Conservation (phyloP, 164 flowering plant species). For the Nymphaea colorata region DNA sequence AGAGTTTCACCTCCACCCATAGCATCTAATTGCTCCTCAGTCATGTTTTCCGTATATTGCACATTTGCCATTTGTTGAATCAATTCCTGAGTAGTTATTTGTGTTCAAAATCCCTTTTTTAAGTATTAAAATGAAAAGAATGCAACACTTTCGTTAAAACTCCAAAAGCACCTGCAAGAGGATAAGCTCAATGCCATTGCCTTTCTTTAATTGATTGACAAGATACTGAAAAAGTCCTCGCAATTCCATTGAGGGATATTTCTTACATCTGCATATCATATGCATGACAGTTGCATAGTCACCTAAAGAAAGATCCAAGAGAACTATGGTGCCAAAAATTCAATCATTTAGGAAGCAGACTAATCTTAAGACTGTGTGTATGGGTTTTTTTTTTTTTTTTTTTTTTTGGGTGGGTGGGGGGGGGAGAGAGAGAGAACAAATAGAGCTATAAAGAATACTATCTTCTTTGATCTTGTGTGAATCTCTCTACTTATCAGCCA, state of each 20-base stretch:
- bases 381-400: too few relatives aligned
- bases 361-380: too few relatives aligned
- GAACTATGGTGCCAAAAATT: too few relatives aligned
- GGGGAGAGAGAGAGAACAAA: too few relatives aligned
- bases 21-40: slow-evolving; percentile 97
- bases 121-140: neutral
- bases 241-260: slow-evolving; percentile 97
- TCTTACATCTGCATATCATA: slow-evolving; percentile 66
- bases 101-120: slow-evolving; percentile 4
- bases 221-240: slow-evolving; percentile 98
- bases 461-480: too few relatives aligned
- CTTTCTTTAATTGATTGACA: slow-evolving; percentile 88
- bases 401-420: too few relatives aligned
- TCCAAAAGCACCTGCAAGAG: slow-evolving; percentile 70
- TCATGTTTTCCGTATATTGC: slow-evolving; percentile 92
- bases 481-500: too few relatives aligned
- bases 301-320: too few relatives aligned
- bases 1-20: slow-evolving; percentile 99
- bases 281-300: neutral
- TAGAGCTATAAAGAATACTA: too few relatives aligned
- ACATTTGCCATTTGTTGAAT: slow-evolving; percentile 99
- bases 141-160: neutral
- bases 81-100: slow-evolving; percentile 54
- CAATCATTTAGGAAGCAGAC: too few relatives aligned
- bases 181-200: slow-evolving; percentile 91